Evolutionary conservation across 306 rosid species (phyloP), one percentile per base, ranked within the genome.

Genomic region (Calophaca sinica): DNA sequence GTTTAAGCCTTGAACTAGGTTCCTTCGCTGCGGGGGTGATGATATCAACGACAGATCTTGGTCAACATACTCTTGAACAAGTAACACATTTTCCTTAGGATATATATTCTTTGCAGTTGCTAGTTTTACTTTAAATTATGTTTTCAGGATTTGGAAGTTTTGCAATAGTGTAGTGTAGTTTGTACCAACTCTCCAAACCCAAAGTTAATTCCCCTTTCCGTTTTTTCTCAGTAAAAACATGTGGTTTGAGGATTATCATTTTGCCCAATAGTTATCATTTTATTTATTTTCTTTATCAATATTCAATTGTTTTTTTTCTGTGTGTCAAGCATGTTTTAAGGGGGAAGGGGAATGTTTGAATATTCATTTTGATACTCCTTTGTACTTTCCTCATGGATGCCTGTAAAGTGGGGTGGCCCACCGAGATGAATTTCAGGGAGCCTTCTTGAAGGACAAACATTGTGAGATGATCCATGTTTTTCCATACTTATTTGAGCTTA

Each of bases 11-110:
- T 72, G 98, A 96, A 80, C 81, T 96, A 51, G 99, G 99, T 80
- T 96, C 99, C 65, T 96, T 92, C 70, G 98, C 99, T n/a, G 98
- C 97, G 2, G 98, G 99, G 44, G 98, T 96, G 83, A 96, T 96
- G 98, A 92, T 96, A 81, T 89, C 98, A 74, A 96, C 99, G 5
- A 96, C 99, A 65, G 97, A 89, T 90, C 99, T 94, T 76, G 99
- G 92, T 78, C 99, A 94, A 76, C 99, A 94, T 81, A 92, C 99
- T 7, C 92, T 94, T 74, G 97, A 94, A 76, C 97, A 94, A 79
- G 99, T 90, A 87, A 72, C 62, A 31, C 57, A 64, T 69, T 71
- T 49, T 78, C 77, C 77, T 64, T 70, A 26, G 33, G 44, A 63
- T 55, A 52, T 79, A 41, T 63, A 44, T 63, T 77, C 46, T 76